Conservation (phyloP, 2,329 filamentous ascomycete genomes). For the Aaosphaeria pasadenensis region DNA sequence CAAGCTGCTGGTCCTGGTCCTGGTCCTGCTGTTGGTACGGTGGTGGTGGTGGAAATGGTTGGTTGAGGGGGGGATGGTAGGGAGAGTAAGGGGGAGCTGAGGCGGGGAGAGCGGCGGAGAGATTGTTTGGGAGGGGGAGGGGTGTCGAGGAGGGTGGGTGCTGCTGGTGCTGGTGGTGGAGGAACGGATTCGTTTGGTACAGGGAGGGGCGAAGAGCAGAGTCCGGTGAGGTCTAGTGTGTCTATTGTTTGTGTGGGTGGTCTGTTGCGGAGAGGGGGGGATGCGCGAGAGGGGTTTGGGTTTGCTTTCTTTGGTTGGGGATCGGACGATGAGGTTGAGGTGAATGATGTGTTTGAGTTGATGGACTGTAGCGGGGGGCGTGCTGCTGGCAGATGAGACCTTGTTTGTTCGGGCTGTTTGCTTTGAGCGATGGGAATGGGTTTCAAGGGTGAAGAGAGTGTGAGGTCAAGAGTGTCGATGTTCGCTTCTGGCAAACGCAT, state of each 20-base stretch:
- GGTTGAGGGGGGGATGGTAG: neutral
- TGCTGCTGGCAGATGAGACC: neutral
- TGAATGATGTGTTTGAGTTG: constrained; percentile 21
- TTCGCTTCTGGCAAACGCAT: constrained; percentile 10
- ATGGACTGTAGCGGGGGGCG: constrained; percentile 24
- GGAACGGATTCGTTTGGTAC: neutral
- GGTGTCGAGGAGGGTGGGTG: neutral
- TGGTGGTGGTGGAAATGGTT: constrained; percentile 4
- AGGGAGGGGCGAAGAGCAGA: constrained; percentile 1
- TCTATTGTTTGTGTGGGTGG: constrained; percentile 12
- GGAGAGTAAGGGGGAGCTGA: neutral
- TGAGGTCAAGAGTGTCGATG: constrained; percentile 29
- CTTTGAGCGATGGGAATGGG: neutral
- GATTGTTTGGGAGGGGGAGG: neutral
- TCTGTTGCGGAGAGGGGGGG: constrained; percentile 15
- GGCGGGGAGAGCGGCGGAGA: neutral
- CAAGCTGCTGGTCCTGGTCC: constrained; percentile 23
- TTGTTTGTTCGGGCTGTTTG: too few relatives aligned
- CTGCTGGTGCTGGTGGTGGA: neutral
- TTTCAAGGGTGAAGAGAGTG: constrained; percentile 19
- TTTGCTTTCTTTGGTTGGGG: neutral
- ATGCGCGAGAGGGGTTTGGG: constrained; percentile 6
- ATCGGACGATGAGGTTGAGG: neutral
- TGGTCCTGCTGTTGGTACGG: neutral
- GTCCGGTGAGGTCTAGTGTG: constrained; percentile 18